Conservation (phyloP, 148 eudicot species). For the Cornus kousa region DNA sequence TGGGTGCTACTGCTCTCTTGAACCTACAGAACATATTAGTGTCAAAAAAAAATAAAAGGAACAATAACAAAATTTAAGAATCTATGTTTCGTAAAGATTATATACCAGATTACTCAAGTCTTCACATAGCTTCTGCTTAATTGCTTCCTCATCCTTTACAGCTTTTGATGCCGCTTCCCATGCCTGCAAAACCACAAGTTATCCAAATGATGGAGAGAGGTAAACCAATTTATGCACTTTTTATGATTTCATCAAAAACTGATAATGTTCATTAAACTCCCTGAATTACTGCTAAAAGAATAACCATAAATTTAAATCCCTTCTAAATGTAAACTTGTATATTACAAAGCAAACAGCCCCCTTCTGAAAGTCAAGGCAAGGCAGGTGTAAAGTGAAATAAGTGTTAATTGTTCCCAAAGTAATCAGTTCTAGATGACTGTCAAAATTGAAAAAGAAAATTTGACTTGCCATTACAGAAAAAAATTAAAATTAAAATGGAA, state of each 20-base stretch:
- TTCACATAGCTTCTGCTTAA: constrained; percentile 85
- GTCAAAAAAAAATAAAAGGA: background rate
- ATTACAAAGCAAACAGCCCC: background rate
- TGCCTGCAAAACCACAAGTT: constrained; percentile 33
- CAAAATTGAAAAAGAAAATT: background rate
- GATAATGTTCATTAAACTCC: background rate
- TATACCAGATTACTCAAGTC: constrained; percentile 80
- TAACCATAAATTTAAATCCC: background rate
- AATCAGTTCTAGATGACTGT: background rate
- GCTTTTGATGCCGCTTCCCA: constrained; percentile 76
- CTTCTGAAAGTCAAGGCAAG: background rate
- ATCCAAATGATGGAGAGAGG: background rate
- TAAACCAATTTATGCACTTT: background rate
- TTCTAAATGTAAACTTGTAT: background rate
- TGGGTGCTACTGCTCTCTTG: constrained; percentile 79
- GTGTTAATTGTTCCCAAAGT: background rate
- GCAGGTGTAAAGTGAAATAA: background rate
- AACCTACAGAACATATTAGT: constrained; percentile 44
- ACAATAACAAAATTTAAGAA: constrained; percentile 7
- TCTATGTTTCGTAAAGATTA: background rate
- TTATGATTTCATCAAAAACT: too few species aligned
- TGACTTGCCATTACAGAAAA: background rate
- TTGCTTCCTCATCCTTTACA: constrained; percentile 80
- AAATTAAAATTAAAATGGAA: background rate
- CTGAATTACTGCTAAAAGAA: too few species aligned